A percentile compares a stretch with the other conserved stretches of the same genome.
Conservation (phyloP, 768 basidiomycete genomes). For the Phylloporus arenicola region DNA sequence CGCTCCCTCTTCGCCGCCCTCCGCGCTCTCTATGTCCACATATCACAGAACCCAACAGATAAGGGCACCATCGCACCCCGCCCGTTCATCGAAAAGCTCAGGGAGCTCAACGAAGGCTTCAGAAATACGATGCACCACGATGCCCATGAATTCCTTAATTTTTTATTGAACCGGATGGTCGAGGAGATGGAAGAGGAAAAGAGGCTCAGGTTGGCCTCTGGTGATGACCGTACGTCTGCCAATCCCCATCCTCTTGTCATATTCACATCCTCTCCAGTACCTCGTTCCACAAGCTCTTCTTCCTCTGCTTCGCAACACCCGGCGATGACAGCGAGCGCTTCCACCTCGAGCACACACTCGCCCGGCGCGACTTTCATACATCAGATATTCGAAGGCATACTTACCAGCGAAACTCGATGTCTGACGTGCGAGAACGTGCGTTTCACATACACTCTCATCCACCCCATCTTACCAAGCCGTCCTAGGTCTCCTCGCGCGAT, state of each 20-base stretch:
- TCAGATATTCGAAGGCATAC: constrained; percentile 83
- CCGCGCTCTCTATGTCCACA: constrained; percentile 82
- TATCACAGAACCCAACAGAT: constrained; percentile 71
- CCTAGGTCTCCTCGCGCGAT: constrained; percentile 83
- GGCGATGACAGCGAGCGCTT: constrained; percentile 38
- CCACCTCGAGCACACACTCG: constrained; percentile 43
- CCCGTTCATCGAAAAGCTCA: constrained; percentile 90
- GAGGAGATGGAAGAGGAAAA: constrained; percentile 84
- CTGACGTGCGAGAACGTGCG: constrained; percentile 94
- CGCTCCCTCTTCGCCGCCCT: constrained; percentile 87
- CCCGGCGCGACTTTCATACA: constrained; percentile 77
- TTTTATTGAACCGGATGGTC: constrained; percentile 84
- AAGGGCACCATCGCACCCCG: constrained; percentile 86
- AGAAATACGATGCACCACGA: constrained; percentile 93
- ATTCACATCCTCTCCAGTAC: constrained; percentile 38
- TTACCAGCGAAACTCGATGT: constrained; percentile 97
- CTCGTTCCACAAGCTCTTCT: constrained; percentile 54
- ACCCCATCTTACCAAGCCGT: constrained; percentile 9
- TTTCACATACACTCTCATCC: constrained; percentile 10
- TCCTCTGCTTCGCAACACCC: constrained; percentile 41
- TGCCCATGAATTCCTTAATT: constrained; percentile 97
- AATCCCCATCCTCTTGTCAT: constrained; percentile 4
- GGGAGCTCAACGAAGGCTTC: constrained; percentile 88
- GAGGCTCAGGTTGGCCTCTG: constrained; percentile 40
- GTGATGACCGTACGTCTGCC: constrained; percentile 60